Evolutionary conservation across 2,329 filamentous ascomycete species (phyloP), one percentile per base, ranked within the genome.

Genomic region (Curvularia lunata): DNA sequence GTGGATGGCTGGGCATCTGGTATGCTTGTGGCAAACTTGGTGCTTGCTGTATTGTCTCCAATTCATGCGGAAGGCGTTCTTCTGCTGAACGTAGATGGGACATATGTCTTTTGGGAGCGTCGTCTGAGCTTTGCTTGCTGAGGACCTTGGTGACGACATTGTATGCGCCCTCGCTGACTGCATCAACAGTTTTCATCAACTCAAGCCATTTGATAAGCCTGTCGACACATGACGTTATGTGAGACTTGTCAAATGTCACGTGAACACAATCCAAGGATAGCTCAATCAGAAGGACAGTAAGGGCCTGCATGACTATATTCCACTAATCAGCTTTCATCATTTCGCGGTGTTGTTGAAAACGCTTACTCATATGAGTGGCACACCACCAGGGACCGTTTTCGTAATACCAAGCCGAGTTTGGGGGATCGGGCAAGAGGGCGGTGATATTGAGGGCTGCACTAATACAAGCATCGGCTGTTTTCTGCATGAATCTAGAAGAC

Each of bases 371-470:
- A 46, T 72, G 69, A 16, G 79, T 62, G 13, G 75, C 58, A 42
- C 62, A 73, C 77, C 77, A 80, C 78, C 77, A 80, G 4, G 77
- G 77, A 12, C 64, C 64, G 13, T 59, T 52, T 4, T 48, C 19
- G 25, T 68, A 69, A 9, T 68, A 41, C 58, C 58, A 65, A 1
- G n/a, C 30, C 12, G 37, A 51, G 52, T 72, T 64, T 0, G 67
- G 58, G 18, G 66, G 45, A 9, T 70, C 64, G 4, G 76, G 77
- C 4, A 79, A 59, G 2, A 76, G 43, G 1, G 64, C 53, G 1
- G 74, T 48, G n/a, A 79, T 52, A 7, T 61, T 58, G 47, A 68
- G 51, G 1, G 77, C 77, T 28, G 77, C 70, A 18, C 71, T 53
- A 16, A 79, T 61, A 58, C 77, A 79, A 6, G 65, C 60, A 19